These are phyloP conservation scores for Mycena sanguinolenta DNA, from an alignment of 768 basidiomycete species.

Conservation along the genomic window DNA sequence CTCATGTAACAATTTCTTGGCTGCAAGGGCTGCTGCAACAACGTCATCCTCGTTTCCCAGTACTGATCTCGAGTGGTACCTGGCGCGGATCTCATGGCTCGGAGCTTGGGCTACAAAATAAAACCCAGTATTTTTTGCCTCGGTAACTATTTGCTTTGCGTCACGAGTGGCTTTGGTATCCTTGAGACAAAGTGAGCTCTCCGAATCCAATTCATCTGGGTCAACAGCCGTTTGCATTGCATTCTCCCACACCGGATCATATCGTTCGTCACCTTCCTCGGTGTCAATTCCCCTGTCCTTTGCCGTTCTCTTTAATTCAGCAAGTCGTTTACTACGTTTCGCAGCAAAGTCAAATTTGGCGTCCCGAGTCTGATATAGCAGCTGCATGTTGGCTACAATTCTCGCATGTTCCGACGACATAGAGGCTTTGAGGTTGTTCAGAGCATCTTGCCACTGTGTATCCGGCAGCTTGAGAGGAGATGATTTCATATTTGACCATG, in stretches of 20 bases:
- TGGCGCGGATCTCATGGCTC: background rate
- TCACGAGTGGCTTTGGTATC: too few species aligned
- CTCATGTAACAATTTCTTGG: slow-evolving; percentile 4
- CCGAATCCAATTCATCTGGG: background rate
- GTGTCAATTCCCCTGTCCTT: background rate
- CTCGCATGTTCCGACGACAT: background rate
- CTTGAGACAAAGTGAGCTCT: too few species aligned
- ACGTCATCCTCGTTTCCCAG: slow-evolving; percentile 7
- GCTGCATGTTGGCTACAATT: slow-evolving; percentile 24
- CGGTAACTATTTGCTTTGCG: too few species aligned
- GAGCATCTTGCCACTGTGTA: slow-evolving; percentile 1
- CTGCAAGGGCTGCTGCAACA: background rate
- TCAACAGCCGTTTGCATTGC: slow-evolving; percentile 7
- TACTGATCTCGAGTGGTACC: background rate
- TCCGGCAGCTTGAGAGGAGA: slow-evolving; percentile 16
- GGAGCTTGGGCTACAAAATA: too few species aligned
- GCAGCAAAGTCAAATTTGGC: slow-evolving; percentile 25
- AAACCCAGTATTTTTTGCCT: too few species aligned
- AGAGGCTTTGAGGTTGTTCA: background rate
- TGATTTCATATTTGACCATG: slow-evolving; percentile 9
- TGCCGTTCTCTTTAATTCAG: slow-evolving; percentile 2
- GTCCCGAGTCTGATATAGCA: slow-evolving; percentile 24
- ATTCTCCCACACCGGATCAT: slow-evolving; percentile 20
- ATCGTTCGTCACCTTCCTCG: background rate
- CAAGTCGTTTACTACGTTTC: slow-evolving; percentile 1